Conservation (phyloP, 2,329 filamentous ascomycete species). For the Trichothecium roseum region DNA sequence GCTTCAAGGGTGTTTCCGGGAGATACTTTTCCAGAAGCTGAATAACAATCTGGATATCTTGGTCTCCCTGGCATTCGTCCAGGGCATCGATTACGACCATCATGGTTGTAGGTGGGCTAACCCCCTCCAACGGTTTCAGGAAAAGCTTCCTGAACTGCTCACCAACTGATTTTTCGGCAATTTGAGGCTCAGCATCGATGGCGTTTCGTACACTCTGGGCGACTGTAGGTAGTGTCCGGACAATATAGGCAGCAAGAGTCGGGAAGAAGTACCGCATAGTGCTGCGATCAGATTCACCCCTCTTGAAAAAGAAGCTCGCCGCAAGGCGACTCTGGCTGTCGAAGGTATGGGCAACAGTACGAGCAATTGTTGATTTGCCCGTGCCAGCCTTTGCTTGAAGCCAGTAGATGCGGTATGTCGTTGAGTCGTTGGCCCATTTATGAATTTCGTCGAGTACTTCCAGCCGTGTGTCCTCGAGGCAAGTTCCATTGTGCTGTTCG, state of each 20-base stretch:
- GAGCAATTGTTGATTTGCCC: slow-evolving; percentile 2
- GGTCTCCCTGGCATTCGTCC: slow-evolving; percentile 1
- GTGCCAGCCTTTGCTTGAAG: slow-evolving; percentile 2
- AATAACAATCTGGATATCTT: background rate
- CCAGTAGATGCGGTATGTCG: background rate
- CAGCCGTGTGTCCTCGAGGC: background rate
- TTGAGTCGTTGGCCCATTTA: background rate
- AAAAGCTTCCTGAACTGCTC: slow-evolving; percentile 2
- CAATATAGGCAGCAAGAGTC: background rate
- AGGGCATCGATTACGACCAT: slow-evolving; percentile 2
- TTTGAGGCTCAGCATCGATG: background rate
- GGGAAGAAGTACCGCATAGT: background rate
- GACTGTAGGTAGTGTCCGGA: background rate
- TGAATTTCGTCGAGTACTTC: background rate
- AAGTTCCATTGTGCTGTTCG: background rate
- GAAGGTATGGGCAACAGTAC: background rate
- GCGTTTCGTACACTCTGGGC: background rate
- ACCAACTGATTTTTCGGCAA: background rate
- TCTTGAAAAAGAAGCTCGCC: slow-evolving; percentile 3
- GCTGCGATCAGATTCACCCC: background rate
- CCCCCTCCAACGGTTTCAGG: background rate
- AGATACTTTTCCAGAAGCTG: background rate
- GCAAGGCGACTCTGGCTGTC: background rate
- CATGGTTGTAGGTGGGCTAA: background rate
- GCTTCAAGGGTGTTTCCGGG: background rate